phyloP scores from a whole-genome alignment of 2,329 filamentous ascomycete species.

The Botrytis squamosa region DNA sequence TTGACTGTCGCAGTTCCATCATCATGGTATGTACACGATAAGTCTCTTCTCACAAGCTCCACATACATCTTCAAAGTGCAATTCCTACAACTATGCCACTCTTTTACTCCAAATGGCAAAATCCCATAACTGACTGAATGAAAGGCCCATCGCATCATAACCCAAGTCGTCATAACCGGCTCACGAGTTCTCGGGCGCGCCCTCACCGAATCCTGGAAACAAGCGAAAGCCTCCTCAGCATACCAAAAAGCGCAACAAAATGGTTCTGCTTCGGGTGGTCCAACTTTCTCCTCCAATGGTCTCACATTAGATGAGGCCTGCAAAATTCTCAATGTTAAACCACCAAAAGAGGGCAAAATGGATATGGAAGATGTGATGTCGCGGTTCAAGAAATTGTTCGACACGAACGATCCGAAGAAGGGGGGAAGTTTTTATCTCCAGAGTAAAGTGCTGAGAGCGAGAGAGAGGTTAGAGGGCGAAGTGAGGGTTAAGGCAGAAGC shows the following conservation, averaged over 20 bases:
- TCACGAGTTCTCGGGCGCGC: conserved; percentile 89
- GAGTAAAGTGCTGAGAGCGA: conserved; percentile 89
- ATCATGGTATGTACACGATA: conserved; percentile 8
- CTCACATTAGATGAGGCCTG: conserved; percentile 95
- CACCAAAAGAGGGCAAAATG: conserved; percentile 73
- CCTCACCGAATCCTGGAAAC: conserved; percentile 91
- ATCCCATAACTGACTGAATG: background rate
- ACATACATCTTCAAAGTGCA: background rate
- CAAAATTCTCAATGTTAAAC: conserved; percentile 94
- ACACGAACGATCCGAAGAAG: conserved; percentile 90
- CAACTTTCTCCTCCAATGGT: conserved; percentile 59
- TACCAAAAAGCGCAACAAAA: conserved; percentile 69
- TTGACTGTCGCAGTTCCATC: background rate
- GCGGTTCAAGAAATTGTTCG: conserved; percentile 92
- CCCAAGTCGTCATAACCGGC: conserved; percentile 88
- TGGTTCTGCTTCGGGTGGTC: conserved; percentile 52
- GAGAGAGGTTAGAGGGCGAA: conserved; percentile 90
- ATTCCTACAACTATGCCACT: background rate
- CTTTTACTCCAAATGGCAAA: background rate
- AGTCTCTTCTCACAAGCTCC: no score
- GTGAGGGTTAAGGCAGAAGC: conserved; percentile 69
- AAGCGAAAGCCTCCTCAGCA: conserved; percentile 82
- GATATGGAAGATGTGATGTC: conserved; percentile 78
- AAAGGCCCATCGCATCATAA: conserved; percentile 91
- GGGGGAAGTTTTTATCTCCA: conserved; percentile 98